Evolutionary conservation across 2,329 filamentous ascomycete species (phyloP), one percentile per base, ranked within the genome.

Genomic region (Sclerotinia spermophila): DNA sequence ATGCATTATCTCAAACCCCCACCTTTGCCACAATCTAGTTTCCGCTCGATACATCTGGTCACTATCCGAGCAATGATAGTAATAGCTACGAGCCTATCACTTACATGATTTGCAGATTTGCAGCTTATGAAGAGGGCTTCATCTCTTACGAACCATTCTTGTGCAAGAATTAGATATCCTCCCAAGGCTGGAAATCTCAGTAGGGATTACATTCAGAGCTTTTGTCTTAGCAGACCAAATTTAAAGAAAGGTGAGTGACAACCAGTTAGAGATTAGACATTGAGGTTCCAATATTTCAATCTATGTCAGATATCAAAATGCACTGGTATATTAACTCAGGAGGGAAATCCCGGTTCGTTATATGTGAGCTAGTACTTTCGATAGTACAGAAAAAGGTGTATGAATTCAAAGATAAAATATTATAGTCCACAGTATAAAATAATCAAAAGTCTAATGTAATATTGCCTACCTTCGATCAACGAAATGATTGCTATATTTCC

Each of bases 391-490:
- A 21, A 8, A 24, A 17, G 19, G 0, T 15, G 21, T 0, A 24
- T 15, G 15, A 15, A 58, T 8, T 15, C 13, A 38, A 33, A 11
- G 30, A 15, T n/a, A 24, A 24, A 4, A 13, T 38, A 13, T 38
- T 4, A 6, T 6, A 7, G 7, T 7, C 1, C 30, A 8, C 13
- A 58, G 1, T 5, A 6, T 11, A 58, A 19, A 58, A 58, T 21
- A 58, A 58, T 58, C 11, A 4, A 13, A 13, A 38, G 11, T 13
- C 21, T n/a, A n/a, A n/a, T 35, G 0, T 1, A 35, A 35, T 24
- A 1, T 4, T 38, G 11, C 8, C 19, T 38, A 5, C 11, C 2
- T 58, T 5, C 33, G 55, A n/a, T 4, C 5, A 1, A 1, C 0
- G 3, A 5, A 13, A 17, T 58, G 11, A 33, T 24, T 6, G 13